Evolutionary conservation across 441 rosid genomes (phyloP).

Genomic region (Populus tomentosa): DNA sequence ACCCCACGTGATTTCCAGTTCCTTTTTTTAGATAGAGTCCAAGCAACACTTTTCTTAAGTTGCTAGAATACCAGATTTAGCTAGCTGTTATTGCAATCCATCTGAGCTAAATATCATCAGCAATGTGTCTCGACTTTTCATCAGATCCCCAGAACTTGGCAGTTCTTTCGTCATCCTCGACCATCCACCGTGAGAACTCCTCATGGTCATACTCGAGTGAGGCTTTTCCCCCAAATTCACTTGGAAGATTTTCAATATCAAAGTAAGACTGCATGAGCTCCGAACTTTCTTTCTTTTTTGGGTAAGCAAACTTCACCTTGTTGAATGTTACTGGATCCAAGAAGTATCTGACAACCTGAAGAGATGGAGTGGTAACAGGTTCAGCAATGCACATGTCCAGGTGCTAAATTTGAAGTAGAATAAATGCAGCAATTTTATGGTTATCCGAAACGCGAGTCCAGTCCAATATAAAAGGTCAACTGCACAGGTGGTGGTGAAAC

Average conservation of each 20-base stretch:
- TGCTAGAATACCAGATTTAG: neutral
- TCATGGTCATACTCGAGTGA: slow-evolving; percentile 47
- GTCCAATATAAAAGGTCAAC: too few relatives aligned
- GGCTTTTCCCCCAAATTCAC: neutral
- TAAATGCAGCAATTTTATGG: too few relatives aligned
- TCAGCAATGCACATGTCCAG: neutral
- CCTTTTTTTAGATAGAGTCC: neutral
- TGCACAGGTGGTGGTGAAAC: neutral
- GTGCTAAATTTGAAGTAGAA: too few relatives aligned
- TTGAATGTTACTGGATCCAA: neutral
- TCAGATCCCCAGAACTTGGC: slow-evolving; percentile 57
- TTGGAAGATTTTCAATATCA: neutral
- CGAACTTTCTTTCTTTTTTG: neutral
- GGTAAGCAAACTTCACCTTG: slow-evolving; percentile 3
- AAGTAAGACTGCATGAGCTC: neutral
- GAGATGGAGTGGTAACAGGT: neutral
- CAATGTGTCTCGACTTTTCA: slow-evolving; percentile 21
- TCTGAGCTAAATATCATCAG: slow-evolving; percentile 25
- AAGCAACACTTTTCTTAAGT: neutral
- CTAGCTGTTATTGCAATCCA: slow-evolving; percentile 14
- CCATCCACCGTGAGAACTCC: slow-evolving; percentile 68
- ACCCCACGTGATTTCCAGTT: too few relatives aligned
- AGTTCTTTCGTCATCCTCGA: slow-evolving; percentile 57
- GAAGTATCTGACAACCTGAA: neutral
- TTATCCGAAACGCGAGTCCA: too few relatives aligned